These are phyloP conservation scores for Trichoderma sp. DNA, from an alignment of 2,329 filamentous ascomycete genomes.

Conservation along the genomic window DNA sequence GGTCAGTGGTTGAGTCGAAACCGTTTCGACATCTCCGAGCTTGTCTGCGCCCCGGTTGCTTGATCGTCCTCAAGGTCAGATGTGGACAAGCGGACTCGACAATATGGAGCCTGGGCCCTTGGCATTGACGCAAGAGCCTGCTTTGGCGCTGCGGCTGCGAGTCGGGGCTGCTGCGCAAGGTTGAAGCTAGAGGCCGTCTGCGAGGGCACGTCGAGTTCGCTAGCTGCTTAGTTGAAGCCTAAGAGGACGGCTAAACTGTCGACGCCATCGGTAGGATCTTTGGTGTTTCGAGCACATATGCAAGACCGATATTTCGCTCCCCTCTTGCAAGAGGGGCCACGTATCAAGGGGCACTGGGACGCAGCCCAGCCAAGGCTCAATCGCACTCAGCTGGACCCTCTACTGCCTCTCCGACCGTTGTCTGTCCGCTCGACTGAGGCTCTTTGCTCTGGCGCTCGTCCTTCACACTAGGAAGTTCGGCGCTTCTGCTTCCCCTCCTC, in stretches of 20 bases:
- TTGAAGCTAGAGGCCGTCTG: slow-evolving; percentile 13
- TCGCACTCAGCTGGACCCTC: slow-evolving; percentile 13
- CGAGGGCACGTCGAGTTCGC: slow-evolving; percentile 1
- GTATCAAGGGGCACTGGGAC: slow-evolving; percentile 5
- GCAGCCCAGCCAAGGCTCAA: slow-evolving; percentile 19
- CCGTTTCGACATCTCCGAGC: background rate
- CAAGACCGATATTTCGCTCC: slow-evolving; percentile 24
- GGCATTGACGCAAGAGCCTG: slow-evolving; percentile 23
- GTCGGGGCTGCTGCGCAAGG: slow-evolving; percentile 22
- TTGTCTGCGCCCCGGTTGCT: background rate
- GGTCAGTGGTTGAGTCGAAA: background rate
- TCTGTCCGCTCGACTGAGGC: background rate
- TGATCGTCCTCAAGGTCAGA: background rate
- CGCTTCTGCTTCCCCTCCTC: slow-evolving; percentile 18
- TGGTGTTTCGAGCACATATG: slow-evolving; percentile 21
- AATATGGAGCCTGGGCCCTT: slow-evolving; percentile 16
- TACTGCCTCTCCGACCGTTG: background rate
- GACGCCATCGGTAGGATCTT: slow-evolving; percentile 24
- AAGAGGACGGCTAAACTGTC: slow-evolving; percentile 4
- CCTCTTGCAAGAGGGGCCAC: slow-evolving; percentile 24
- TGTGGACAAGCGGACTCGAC: slow-evolving; percentile 17
- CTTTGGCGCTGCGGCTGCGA: slow-evolving; percentile 21
- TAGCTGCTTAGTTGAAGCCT: slow-evolving; percentile 13
- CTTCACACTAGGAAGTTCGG: background rate
- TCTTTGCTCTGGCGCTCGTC: background rate